Evolutionary conservation across 768 basidiomycete genomes (phyloP).

Genomic region (Brasilioporus rufonigricans): DNA sequence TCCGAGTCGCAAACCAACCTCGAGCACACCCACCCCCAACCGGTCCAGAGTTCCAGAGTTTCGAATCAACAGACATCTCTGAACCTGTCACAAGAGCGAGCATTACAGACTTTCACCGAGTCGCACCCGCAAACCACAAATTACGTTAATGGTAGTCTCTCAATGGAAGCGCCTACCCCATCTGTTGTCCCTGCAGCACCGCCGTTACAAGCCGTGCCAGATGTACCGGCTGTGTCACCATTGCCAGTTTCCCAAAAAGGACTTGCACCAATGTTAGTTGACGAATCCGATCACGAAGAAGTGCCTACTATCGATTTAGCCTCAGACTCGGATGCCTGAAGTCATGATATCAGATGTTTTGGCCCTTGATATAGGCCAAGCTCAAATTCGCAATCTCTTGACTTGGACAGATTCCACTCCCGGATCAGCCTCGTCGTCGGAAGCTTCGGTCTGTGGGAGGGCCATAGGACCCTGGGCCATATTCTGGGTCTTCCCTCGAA

Average conservation of each 20-base stretch:
- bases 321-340: slow-evolving; percentile 65
- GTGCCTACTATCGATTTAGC: slow-evolving; percentile 77
- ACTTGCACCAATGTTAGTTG: slow-evolving; percentile 17
- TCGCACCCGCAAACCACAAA: neutral
- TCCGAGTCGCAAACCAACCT: slow-evolving; percentile 5
- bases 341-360: neutral
- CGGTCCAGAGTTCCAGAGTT: neutral
- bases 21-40: neutral
- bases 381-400: slow-evolving; percentile 19
- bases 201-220: neutral
- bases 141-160: neutral
- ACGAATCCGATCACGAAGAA: slow-evolving; percentile 66
- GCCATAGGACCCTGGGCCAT: slow-evolving; percentile 20
- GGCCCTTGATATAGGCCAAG: neutral
- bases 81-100: neutral
- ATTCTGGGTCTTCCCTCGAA: slow-evolving; percentile 17
- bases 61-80: neutral
- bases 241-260: slow-evolving; percentile 1
- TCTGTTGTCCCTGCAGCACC: neutral
- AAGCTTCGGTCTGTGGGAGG: slow-evolving; percentile 19
- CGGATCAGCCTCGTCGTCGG: slow-evolving; percentile 36
- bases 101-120: neutral
- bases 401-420: neutral
- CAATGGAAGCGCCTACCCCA: neutral
- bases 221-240: neutral